phyloP scores from a whole-genome alignment of 306 rosid species.

The Hippophae gyantsensis region DNA sequence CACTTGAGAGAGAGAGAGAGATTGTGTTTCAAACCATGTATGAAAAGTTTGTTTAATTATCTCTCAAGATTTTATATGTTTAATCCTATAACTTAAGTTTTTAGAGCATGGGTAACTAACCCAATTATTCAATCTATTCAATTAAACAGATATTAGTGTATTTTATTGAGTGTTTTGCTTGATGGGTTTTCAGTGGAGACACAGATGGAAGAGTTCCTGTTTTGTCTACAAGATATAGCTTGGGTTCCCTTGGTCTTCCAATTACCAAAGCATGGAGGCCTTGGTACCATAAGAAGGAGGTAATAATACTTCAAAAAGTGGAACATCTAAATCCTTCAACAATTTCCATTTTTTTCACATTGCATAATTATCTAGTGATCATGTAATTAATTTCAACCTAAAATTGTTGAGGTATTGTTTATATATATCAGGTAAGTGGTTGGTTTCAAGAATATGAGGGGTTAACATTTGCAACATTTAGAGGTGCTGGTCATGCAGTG shows the following conservation, averaged over 20 bases:
- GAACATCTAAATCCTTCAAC: too few species aligned
- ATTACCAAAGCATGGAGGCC: conserved; percentile 76
- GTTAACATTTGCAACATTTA: conserved; percentile 77
- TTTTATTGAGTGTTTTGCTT: too few species aligned
- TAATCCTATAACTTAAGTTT: too few species aligned
- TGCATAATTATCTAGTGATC: neutral
- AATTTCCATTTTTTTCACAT: too few species aligned
- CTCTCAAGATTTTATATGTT: too few species aligned
- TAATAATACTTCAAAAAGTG: conserved; percentile 5
- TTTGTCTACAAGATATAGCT: conserved; percentile 75
- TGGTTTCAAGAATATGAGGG: conserved; percentile 85
- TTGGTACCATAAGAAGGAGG: conserved; percentile 82
- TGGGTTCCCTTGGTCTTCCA: conserved; percentile 42
- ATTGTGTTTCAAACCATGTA: too few species aligned
- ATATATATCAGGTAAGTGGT: conserved; percentile 58
- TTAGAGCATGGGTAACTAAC: too few species aligned
- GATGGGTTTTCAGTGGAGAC: conserved; percentile 51
- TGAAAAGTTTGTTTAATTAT: too few species aligned
- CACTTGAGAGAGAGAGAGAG: too few species aligned
- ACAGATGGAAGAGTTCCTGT: conserved; percentile 96
- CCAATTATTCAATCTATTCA: too few species aligned
- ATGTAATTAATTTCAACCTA: neutral
- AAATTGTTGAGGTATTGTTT: neutral
- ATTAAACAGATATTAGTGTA: too few species aligned
- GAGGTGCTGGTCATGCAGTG: conserved; percentile 96